Conservation (phyloP, 192 early-diverging fungal species). For the Phlyctochytrium bullatum region DNA sequence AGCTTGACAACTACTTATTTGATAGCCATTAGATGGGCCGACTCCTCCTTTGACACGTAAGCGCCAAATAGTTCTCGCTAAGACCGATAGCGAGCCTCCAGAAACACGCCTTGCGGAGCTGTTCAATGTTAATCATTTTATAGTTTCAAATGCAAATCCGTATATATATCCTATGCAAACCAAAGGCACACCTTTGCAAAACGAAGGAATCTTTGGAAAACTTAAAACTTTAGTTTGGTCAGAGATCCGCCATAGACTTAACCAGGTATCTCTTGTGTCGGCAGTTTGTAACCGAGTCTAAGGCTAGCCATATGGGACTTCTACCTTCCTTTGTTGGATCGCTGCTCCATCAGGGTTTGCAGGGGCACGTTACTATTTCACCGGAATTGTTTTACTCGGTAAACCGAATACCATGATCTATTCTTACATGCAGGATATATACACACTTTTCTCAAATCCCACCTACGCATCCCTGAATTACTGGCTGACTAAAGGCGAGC, state of each 20-base stretch:
- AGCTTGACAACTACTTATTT: slow-evolving; percentile 42
- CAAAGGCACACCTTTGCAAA: slow-evolving; percentile 33
- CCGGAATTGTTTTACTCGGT: slow-evolving; percentile 52
- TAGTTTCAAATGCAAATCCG: slow-evolving; percentile 73
- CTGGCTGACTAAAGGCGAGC: slow-evolving; percentile 75
- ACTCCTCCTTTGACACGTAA: slow-evolving; percentile 58
- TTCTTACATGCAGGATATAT: slow-evolving; percentile 49
- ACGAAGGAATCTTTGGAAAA: slow-evolving; percentile 31
- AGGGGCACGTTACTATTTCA: slow-evolving; percentile 71
- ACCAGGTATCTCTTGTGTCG: slow-evolving; percentile 47
- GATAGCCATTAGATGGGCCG: slow-evolving; percentile 61
- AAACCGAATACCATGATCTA: neutral
- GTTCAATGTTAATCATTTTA: slow-evolving; percentile 84
- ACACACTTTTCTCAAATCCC: slow-evolving; percentile 67
- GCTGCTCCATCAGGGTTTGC: slow-evolving; percentile 61
- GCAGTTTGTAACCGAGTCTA: neutral
- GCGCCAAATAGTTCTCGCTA: slow-evolving; percentile 4
- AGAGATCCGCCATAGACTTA: slow-evolving; percentile 62
- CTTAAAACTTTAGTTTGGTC: slow-evolving; percentile 47
- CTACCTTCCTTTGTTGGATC: slow-evolving; percentile 56
- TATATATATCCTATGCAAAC: slow-evolving; percentile 67
- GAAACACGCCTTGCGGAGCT: slow-evolving; percentile 67
- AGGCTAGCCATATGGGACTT: slow-evolving; percentile 50
- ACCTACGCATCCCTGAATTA: slow-evolving; percentile 60
- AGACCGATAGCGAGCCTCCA: slow-evolving; percentile 47